Percentiles rank a stretch among this genome's conserved stretches.
These are phyloP conservation scores for Alternaria metachromatica DNA, from an alignment of 2,329 filamentous ascomycete species.

Conservation along the genomic window DNA sequence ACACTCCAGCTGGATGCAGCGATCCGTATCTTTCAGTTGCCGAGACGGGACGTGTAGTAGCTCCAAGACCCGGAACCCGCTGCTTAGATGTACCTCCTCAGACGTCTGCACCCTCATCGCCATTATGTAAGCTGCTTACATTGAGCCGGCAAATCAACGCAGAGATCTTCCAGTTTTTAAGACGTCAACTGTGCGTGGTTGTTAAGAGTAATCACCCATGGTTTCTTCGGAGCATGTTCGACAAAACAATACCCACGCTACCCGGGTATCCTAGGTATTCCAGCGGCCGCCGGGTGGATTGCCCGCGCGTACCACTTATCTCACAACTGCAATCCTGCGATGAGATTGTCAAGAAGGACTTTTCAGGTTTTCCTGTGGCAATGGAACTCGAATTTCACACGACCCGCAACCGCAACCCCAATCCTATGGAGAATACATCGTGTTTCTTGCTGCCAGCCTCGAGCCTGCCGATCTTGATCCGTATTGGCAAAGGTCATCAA, in stretches of 20 bases:
- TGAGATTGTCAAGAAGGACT: neutral
- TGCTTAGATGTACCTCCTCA: neutral
- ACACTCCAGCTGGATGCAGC: neutral
- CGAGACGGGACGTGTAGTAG: neutral
- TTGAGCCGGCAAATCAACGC: conserved; percentile 2
- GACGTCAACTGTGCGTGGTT: conserved; percentile 4
- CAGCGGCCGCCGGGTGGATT: neutral
- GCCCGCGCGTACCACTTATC: neutral
- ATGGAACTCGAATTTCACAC: conserved; percentile 9
- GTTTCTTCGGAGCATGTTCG: neutral
- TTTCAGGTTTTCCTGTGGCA: conserved; percentile 1
- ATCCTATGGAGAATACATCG: neutral
- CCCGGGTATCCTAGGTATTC: neutral
- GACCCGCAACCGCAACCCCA: neutral
- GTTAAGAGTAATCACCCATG: conserved; percentile 6
- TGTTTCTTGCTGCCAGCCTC: conserved; percentile 5
- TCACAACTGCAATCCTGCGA: conserved; percentile 8
- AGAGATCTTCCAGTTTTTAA: conserved; percentile 2
- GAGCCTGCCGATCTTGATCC: neutral
- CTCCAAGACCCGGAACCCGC: neutral
- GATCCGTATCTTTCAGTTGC: neutral
- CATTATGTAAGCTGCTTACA: conserved; percentile 5
- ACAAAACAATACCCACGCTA: neutral
- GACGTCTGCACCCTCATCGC: conserved; percentile 1
- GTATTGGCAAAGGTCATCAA: neutral